Evolutionary conservation across 495 filamentous ascomycete genomes (phyloP).

Genomic region (Trichoderma asperelloides): DNA sequence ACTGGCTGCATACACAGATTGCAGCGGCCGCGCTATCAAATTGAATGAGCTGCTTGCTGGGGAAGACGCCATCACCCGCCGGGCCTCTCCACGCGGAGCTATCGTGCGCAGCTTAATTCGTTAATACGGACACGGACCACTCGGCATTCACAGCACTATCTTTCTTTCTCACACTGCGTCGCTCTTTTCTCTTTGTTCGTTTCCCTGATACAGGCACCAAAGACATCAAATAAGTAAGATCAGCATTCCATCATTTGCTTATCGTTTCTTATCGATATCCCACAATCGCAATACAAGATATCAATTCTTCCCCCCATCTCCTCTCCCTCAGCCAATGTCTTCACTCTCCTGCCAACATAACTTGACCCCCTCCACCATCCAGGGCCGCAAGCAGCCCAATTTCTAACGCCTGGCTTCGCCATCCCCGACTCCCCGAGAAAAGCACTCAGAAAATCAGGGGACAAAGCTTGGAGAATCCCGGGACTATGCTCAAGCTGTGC

Average conservation of each 20-base stretch:
- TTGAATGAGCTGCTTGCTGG: background rate
- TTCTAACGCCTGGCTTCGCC: background rate
- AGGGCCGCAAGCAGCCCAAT: background rate
- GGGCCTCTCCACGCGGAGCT: background rate
- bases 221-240: background rate
- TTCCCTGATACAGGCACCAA: background rate
- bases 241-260: background rate
- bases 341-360: background rate
- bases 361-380: too few relatives aligned
- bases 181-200: background rate
- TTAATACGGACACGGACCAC: constrained; percentile 1
- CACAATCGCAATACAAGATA: background rate
- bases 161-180: background rate
- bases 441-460: background rate
- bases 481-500: background rate
- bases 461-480: background rate
- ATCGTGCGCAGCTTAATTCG: background rate
- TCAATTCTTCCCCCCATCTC: too few relatives aligned
- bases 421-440: constrained; percentile 1
- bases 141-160: background rate
- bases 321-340: background rate
- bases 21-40: background rate
- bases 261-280: background rate
- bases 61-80: background rate
- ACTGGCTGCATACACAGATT: background rate